These are phyloP conservation scores for Ophiosphaerella herpotricha DNA, from an alignment of 2,329 filamentous ascomycete genomes.

Conservation along the genomic window DNA sequence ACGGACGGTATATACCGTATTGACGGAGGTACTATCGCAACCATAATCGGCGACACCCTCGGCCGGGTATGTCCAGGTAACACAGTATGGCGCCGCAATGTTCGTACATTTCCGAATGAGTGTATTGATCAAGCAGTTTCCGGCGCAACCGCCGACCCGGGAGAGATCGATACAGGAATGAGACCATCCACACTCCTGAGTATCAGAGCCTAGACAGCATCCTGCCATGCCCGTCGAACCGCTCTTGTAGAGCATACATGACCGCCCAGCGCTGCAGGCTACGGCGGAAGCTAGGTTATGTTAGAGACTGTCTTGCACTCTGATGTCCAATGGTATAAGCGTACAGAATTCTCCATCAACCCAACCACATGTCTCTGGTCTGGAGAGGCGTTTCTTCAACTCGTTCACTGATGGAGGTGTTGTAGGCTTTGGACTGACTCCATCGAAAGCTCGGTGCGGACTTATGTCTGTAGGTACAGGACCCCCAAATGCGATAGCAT, in stretches of 20 bases:
- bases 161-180: conserved; percentile 31
- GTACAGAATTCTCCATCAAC: conserved; percentile 25
- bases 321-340: not conserved
- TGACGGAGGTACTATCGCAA: conserved; percentile 16
- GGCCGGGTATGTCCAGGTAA: conserved; percentile 33
- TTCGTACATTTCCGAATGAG: conserved; percentile 32
- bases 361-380: conserved; percentile 32
- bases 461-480: conserved; percentile 21
- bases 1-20: conserved; percentile 20
- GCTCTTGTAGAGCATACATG: conserved; percentile 34
- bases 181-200: conserved; percentile 29
- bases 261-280: conserved; percentile 18
- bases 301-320: not conserved
- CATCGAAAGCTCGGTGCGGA: conserved; percentile 12
- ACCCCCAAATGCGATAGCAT: conserved; percentile 26
- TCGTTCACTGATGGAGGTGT: conserved; percentile 24
- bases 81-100: conserved; percentile 23
- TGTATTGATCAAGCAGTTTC: conserved; percentile 21
- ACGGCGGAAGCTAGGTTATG: conserved; percentile 14
- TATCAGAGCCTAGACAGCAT: conserved; percentile 28
- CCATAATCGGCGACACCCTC: conserved; percentile 28
- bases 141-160: conserved; percentile 16
- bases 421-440: conserved; percentile 27
- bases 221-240: conserved; percentile 29
- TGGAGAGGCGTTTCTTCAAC: conserved; percentile 18